These are phyloP conservation scores for Globisporangium echinulatum DNA, from an alignment of 352 stramenopile species.

Conservation along the genomic window DNA sequence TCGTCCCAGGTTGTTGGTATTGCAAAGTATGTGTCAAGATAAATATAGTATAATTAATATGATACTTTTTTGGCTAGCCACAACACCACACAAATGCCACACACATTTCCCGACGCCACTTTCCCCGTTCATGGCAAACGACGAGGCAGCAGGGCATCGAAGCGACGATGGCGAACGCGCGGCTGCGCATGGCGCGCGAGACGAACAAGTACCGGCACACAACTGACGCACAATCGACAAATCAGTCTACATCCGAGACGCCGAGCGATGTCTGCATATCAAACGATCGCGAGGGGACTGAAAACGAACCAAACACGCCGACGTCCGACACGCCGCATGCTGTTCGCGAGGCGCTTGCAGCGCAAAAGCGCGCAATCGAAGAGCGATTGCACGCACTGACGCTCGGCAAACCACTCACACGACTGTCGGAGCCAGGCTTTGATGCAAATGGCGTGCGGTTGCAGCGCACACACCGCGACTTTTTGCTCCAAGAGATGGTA, in stretches of 20 bases:
- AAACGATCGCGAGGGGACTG: neutral
- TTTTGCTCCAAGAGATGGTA: constrained; percentile 80
- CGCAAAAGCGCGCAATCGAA: constrained; percentile 37
- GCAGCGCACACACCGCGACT: constrained; percentile 55
- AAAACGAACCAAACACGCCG: constrained; percentile 12
- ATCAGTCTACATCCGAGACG: constrained; percentile 16
- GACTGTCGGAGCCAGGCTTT: constrained; percentile 24
- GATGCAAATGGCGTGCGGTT: constrained; percentile 35
- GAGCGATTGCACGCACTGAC: constrained; percentile 33
- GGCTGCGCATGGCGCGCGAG: constrained; percentile 51
- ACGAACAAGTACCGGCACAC: constrained; percentile 21
- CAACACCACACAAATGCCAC: neutral
- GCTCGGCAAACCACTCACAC: constrained; percentile 33
- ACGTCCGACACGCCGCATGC: constrained; percentile 16
- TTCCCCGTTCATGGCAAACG: too few relatives aligned
- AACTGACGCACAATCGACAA: constrained; percentile 17
- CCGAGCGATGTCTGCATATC: constrained; percentile 7
- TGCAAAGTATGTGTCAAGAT: too few relatives aligned
- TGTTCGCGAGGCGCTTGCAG: constrained; percentile 26
- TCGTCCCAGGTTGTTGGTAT: too few relatives aligned
- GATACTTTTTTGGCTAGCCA: too few relatives aligned
- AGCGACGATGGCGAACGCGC: constrained; percentile 61
- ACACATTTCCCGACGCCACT: neutral
- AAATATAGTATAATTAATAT: too few relatives aligned
- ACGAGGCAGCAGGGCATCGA: too few relatives aligned